Percentiles rank a stretch among this genome's conserved stretches.
phyloP scores from a whole-genome alignment of 2,329 filamentous ascomycete genomes.

The Cladosporium sp. region DNA sequence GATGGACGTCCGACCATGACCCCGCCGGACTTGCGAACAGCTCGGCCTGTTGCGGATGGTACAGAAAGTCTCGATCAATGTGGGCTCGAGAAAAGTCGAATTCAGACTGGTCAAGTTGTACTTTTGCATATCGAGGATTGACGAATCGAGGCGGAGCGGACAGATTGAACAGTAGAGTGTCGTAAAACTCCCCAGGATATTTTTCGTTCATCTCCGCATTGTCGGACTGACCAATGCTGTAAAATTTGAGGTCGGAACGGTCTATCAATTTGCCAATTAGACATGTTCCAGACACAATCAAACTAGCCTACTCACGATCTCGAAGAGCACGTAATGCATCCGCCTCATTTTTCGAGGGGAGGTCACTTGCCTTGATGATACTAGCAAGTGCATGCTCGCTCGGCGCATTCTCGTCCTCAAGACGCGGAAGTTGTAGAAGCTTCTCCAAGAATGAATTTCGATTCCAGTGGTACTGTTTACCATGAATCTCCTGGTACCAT shows the following conservation, averaged over 20 bases:
- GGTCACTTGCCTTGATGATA: constrained; percentile 9
- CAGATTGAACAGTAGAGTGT: constrained; percentile 14
- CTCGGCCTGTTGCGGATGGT: constrained; percentile 5
- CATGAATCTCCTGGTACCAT: constrained; percentile 15
- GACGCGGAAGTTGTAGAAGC: constrained; percentile 9
- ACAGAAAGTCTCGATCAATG: constrained; percentile 15
- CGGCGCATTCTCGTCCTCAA: constrained; percentile 3
- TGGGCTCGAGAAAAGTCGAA: constrained; percentile 14
- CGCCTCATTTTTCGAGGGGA: constrained; percentile 8
- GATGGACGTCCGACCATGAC: constrained; percentile 14
- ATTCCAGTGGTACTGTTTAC: constrained; percentile 16
- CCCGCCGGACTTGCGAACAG: constrained; percentile 12
- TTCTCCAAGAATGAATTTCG: constrained; percentile 17
- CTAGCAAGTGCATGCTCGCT: constrained; percentile 13
- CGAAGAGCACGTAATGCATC: constrained; percentile 16
- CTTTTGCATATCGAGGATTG: constrained; percentile 15
- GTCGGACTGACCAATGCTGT: constrained; percentile 9
- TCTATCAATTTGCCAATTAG: constrained; percentile 10
- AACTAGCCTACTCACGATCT: constrained; percentile 8
- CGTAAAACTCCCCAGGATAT: constrained; percentile 8
- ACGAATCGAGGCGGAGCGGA: constrained; percentile 10
- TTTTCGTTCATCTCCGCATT: constrained; percentile 2
- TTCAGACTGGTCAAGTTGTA: constrained; percentile 11
- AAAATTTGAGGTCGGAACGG: constrained; percentile 13
- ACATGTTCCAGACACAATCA: constrained; percentile 5